These are phyloP conservation scores for Solidago caesia DNA, from an alignment of 129 eudicot genomes.

Conservation along the genomic window DNA sequence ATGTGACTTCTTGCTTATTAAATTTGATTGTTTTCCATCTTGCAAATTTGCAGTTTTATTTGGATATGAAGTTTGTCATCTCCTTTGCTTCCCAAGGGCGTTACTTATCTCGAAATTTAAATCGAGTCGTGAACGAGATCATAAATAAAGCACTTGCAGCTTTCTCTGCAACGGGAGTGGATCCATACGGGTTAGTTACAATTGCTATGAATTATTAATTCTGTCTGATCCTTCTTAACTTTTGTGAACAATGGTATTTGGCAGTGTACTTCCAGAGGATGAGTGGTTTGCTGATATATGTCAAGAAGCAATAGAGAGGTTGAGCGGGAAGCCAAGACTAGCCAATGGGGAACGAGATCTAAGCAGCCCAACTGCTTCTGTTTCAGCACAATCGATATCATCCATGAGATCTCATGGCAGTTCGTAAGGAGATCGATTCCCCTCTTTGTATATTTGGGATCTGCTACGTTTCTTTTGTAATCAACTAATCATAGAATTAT, in stretches of 20 bases:
- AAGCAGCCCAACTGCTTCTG: constrained; percentile 95
- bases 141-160: constrained; percentile 78
- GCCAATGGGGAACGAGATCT: constrained; percentile 77
- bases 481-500: constrained; percentile 24
- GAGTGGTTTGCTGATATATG: constrained; percentile 81
- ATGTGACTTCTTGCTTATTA: constrained; percentile 4
- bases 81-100: constrained; percentile 98
- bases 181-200: constrained; percentile 65
- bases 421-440: constrained; percentile 38
- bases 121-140: constrained; percentile 82
- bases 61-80: constrained; percentile 96
- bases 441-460: constrained; percentile 27
- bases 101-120: constrained; percentile 79
- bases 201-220: neutral
- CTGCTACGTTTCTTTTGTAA: constrained; percentile 35
- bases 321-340: constrained; percentile 78
- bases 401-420: constrained; percentile 92
- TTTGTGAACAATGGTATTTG: neutral
- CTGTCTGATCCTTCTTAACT: neutral
- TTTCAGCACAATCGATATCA: constrained; percentile 89
- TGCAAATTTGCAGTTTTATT: constrained; percentile 64
- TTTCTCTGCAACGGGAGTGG: constrained; percentile 82
- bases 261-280: constrained; percentile 87
- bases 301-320: constrained; percentile 82
- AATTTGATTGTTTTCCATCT: constrained; percentile 1